A percentile compares a stretch with the other conserved stretches of the same genome.
These are phyloP conservation scores for Telopea speciosissima DNA, from an alignment of 177 flowering plant genomes.

Conservation along the genomic window DNA sequence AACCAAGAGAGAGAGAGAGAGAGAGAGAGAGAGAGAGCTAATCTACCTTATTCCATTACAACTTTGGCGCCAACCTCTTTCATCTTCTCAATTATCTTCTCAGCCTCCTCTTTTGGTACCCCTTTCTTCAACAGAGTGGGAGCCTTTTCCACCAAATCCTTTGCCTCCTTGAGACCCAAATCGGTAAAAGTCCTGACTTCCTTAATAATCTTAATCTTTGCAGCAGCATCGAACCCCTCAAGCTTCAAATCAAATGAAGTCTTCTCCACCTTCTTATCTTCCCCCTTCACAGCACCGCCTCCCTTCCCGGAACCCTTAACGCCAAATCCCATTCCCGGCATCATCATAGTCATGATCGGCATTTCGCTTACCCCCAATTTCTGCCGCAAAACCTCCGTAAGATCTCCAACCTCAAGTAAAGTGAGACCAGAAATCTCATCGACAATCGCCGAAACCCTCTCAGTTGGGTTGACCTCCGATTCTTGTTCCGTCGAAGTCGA, in stretches of 20 bases:
- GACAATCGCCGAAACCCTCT: slow-evolving; percentile 51
- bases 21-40: too few relatives aligned
- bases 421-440: slow-evolving; percentile 65
- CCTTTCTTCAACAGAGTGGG: slow-evolving; percentile 80
- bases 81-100: slow-evolving; percentile 77
- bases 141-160: slow-evolving; percentile 90
- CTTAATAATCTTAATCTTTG: slow-evolving; percentile 73
- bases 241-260: slow-evolving; percentile 81
- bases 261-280: slow-evolving; percentile 64
- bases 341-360: slow-evolving; percentile 79
- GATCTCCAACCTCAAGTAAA: slow-evolving; percentile 62
- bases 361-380: slow-evolving; percentile 54
- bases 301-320: slow-evolving; percentile 27
- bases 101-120: slow-evolving; percentile 83
- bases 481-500: slow-evolving; percentile 29
- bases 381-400: slow-evolving; percentile 53
- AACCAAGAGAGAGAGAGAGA: slow-evolving; percentile 3
- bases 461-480: slow-evolving; percentile 24
- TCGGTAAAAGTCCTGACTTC: slow-evolving; percentile 66
- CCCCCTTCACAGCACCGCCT: slow-evolving; percentile 22
- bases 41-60: slow-evolving; percentile 57
- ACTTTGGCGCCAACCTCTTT: slow-evolving; percentile 84
- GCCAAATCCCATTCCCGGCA: slow-evolving; percentile 73
- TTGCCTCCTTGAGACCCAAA: slow-evolving; percentile 88
- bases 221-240: slow-evolving; percentile 69